Conservation (phyloP, 1,284 basidiomycete genomes). For the Heterobasidion irregulare region DNA sequence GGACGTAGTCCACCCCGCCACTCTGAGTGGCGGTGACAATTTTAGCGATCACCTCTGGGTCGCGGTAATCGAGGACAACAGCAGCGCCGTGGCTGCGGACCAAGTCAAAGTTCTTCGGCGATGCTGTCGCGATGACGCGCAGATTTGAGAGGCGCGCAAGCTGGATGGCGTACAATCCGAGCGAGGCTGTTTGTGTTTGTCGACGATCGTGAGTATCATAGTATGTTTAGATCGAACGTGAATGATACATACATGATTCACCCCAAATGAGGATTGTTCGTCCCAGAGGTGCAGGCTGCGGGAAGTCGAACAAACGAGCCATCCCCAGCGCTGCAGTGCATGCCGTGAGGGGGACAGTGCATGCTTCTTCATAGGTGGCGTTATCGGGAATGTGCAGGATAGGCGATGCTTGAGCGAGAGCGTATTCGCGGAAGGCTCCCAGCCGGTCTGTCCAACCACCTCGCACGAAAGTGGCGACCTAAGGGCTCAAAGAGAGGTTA, state of each 20-base stretch:
- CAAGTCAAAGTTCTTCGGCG: conserved; percentile 27
- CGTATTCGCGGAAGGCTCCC: conserved; percentile 1
- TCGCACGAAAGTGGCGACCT: no score
- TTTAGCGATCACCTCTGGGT: conserved; percentile 14
- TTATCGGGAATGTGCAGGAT: not conserved
- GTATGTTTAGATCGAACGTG: not conserved
- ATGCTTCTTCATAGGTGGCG: not conserved
- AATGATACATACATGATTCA: not conserved
- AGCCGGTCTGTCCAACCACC: not conserved
- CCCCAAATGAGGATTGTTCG: conserved; percentile 1
- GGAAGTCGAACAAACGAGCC: not conserved
- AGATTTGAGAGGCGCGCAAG: not conserved
- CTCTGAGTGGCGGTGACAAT: conserved; percentile 15
- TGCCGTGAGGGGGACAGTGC: not conserved
- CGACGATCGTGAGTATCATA: not conserved
- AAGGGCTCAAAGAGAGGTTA: no score
- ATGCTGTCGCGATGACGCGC: conserved; percentile 28
- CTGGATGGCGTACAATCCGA: not conserved
- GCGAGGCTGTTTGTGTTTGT: not conserved
- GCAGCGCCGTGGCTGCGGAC: conserved; percentile 32
- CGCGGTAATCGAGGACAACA: conserved; percentile 25
- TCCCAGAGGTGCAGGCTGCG: not conserved
- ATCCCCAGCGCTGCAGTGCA: not conserved
- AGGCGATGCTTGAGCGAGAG: not conserved
- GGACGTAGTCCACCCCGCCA: conserved; percentile 13